Base-by-base conservation (phyloP, 768 basidiomycete genomes). In the Auricularia sp. region DNA sequence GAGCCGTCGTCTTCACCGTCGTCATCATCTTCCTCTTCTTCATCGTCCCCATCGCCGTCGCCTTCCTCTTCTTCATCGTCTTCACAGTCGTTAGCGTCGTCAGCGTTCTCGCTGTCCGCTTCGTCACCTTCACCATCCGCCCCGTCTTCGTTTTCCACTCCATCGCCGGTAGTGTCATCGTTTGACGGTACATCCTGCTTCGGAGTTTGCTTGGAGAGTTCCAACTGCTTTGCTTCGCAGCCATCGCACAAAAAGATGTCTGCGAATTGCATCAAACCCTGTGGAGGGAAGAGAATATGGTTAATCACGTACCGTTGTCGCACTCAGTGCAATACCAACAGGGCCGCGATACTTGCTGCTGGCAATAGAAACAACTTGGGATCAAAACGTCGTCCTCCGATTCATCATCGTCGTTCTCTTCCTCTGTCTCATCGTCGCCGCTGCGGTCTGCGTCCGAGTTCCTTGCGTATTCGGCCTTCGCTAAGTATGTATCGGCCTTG, bases 321-420 rank as follows among this genome's bases (percentile, higher is more conserved):
- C 56, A 59, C 34, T 59, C 56, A 14, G 56, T 34, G 56, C 56
- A 59, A 35, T 59, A 59, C 56, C 56, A 59, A 33, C 56, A 59
- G 24, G 56, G 56, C 56, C 24, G 14, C 56, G 56, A 59, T 6
- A 59, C 56, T 5, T 14, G 56, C 24, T 59, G 24, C 24, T 59
- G 11, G 33, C 56, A 59, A 24, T 34, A 59, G 24, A 92, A 68
- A 24, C 85, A 87, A 62, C 83, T 81, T 66, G 91, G 72, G 7
- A 84, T 83, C 69, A 94, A 89, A n/a, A 94, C 89, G 72, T 94
- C 90, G 33, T 93, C 89, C 44, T 88, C 88, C 14, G 86, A 85
- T 8, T 14, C 39, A 42, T 42, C 39, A 8, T 42, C 13, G 8
- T 42, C 13, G 39, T 14, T 2, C 39, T 7, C 39, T 8, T 42